Evolutionary conservation across 2,329 filamentous ascomycete genomes (phyloP).

Genomic region (Fusarium veterinarium): DNA sequence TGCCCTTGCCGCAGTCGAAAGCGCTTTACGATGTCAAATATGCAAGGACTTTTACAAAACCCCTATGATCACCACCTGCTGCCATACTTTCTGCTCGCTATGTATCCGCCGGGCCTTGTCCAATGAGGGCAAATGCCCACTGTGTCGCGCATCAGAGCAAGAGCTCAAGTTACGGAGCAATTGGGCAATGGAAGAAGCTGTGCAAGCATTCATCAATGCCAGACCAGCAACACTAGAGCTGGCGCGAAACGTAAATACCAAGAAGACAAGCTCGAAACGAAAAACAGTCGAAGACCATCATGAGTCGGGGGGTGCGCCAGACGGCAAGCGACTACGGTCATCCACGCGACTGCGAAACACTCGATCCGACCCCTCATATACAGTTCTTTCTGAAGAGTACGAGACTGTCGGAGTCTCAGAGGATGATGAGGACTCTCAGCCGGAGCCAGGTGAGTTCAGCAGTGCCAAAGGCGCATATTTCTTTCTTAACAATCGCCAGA

Average conservation of each 20-base stretch:
- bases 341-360: conserved; percentile 62
- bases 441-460: conserved; percentile 42
- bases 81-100: conserved; percentile 95
- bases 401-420: conserved; percentile 44
- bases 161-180: conserved; percentile 88
- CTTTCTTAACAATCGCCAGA: conserved; percentile 54
- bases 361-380: conserved; percentile 50
- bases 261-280: conserved; percentile 60
- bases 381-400: conserved; percentile 28
- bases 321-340: conserved; percentile 64
- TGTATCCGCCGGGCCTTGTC: conserved; percentile 91
- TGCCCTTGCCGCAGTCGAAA: conserved; percentile 78
- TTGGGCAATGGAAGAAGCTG: conserved; percentile 84
- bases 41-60: conserved; percentile 98
- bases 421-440: conserved; percentile 48
- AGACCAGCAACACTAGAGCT: conserved; percentile 72
- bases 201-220: conserved; percentile 78
- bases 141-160: conserved; percentile 83
- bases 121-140: conserved; percentile 86
- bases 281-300: conserved; percentile 55
- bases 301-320: conserved; percentile 44
- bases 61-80: conserved; percentile 94
- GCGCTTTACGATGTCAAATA: conserved; percentile 90
- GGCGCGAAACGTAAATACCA: conserved; percentile 58
- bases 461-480: neutral